Evolutionary conservation across 306 rosid genomes (phyloP).

Genomic region (Betula pendula): DNA sequence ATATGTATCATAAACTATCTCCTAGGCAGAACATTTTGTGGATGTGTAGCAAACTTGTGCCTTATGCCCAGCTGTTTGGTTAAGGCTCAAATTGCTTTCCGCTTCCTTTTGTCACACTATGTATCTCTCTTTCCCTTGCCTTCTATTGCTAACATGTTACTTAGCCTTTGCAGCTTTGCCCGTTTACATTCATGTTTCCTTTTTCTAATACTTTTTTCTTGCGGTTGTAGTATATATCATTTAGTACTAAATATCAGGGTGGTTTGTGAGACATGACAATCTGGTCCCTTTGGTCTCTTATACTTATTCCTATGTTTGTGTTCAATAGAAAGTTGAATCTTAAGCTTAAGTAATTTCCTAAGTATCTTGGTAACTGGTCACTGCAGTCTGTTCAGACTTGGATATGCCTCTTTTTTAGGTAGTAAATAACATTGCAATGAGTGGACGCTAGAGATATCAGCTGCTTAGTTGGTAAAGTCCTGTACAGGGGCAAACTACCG

Average conservation of each 20-base stretch:
- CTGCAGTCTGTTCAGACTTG: not conserved
- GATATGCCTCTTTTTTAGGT: not conserved
- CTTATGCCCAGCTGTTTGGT: constrained; percentile 1
- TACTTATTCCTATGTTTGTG: too few species aligned
- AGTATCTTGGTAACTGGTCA: not conserved
- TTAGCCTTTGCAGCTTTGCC: too few species aligned
- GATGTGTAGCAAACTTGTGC: not conserved
- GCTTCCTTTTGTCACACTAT: not conserved
- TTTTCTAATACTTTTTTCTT: not conserved
- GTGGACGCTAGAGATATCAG: too few species aligned
- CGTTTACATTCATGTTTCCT: too few species aligned
- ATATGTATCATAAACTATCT: not conserved
- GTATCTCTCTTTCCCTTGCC: not conserved
- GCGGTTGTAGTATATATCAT: too few species aligned
- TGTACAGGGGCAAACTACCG: not conserved
- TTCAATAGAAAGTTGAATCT: not conserved
- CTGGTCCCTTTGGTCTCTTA: too few species aligned
- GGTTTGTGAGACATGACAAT: too few species aligned
- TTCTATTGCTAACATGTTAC: not conserved
- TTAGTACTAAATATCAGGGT: too few species aligned
- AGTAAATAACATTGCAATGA: not conserved
- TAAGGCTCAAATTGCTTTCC: not conserved
- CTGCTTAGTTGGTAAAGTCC: not conserved
- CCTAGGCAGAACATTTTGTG: constrained; percentile 16
- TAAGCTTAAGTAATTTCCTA: not conserved